Evolutionary conservation across 1,284 basidiomycete species (phyloP).

Genomic region (Apiotrichum sp.): DNA sequence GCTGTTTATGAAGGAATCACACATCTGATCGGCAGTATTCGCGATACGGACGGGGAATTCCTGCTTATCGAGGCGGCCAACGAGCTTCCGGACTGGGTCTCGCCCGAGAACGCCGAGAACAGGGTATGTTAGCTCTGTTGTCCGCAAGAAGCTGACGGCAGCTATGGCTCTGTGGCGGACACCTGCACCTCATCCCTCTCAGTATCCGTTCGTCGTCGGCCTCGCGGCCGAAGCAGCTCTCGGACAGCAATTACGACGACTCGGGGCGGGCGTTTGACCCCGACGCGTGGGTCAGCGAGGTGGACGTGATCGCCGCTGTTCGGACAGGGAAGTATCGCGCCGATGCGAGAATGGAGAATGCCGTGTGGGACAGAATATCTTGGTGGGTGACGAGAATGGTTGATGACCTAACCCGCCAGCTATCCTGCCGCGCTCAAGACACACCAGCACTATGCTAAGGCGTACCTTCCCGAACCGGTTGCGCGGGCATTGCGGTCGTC

Average conservation of each 20-base stretch:
- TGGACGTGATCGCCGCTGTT: conserved; percentile 64
- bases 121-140: conserved; percentile 58
- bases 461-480: conserved; percentile 70
- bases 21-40: conserved; percentile 50
- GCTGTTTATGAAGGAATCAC: no score
- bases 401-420: conserved; percentile 42
- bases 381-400: conserved; percentile 49
- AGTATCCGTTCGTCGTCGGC: conserved; percentile 61
- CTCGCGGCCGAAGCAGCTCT: conserved; percentile 52
- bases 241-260: conserved; percentile 53
- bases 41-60: conserved; percentile 93
- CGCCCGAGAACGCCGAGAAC: conserved; percentile 82
- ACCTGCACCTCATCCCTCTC: conserved; percentile 78
- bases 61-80: conserved; percentile 95
- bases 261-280: conserved; percentile 49
- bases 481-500: conserved; percentile 62
- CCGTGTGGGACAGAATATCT: conserved; percentile 62
- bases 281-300: conserved; percentile 55
- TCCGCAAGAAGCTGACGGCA: conserved; percentile 33
- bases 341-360: conserved; percentile 55
- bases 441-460: conserved; percentile 74
- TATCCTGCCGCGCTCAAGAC: conserved; percentile 63
- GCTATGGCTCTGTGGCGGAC: conserved; percentile 84
- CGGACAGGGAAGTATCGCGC: conserved; percentile 49
- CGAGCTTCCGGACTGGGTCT: conserved; percentile 80